Evolutionary conservation across 2,329 filamentous ascomycete species (phyloP).

Genomic region (Venturia nashicola): DNA sequence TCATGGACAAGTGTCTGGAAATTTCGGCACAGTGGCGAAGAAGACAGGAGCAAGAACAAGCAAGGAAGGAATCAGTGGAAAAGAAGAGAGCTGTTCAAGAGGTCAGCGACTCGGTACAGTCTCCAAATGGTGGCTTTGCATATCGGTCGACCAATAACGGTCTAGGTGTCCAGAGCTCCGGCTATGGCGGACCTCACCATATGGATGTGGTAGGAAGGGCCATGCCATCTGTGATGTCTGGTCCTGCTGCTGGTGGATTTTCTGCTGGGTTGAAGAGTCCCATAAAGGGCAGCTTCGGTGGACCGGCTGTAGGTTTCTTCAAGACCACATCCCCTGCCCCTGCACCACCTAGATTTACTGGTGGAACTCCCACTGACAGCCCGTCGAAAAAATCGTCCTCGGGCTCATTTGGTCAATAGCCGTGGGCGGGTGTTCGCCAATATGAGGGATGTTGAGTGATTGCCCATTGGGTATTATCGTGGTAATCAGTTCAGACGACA

Average conservation of each 20-base stretch:
- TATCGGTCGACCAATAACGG: neutral
- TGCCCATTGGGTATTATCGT: neutral
- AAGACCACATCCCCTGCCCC: neutral
- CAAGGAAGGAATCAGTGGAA: neutral
- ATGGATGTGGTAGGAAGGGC: neutral
- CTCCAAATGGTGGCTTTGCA: neutral
- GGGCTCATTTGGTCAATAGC: neutral
- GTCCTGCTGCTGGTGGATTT: neutral
- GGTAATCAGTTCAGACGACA: neutral
- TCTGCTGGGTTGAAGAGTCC: neutral
- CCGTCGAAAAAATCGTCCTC: neutral
- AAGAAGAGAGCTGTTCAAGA: neutral
- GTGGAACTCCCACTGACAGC: neutral
- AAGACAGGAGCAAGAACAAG: neutral
- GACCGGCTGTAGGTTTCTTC: neutral
- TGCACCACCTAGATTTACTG: neutral
- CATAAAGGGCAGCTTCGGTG: neutral
- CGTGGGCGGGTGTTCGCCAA: no score
- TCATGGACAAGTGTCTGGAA: conserved; percentile 33
- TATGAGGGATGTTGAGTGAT: neutral
- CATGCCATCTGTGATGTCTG: neutral
- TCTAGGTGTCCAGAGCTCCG: neutral
- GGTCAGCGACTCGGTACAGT: neutral
- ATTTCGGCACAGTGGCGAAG: conserved; percentile 16
- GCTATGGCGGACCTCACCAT: neutral